Evolutionary conservation across 257 asterid genomes (phyloP), one percentile per base, ranked within the genome.

Genomic region (Solanum piurae): DNA sequence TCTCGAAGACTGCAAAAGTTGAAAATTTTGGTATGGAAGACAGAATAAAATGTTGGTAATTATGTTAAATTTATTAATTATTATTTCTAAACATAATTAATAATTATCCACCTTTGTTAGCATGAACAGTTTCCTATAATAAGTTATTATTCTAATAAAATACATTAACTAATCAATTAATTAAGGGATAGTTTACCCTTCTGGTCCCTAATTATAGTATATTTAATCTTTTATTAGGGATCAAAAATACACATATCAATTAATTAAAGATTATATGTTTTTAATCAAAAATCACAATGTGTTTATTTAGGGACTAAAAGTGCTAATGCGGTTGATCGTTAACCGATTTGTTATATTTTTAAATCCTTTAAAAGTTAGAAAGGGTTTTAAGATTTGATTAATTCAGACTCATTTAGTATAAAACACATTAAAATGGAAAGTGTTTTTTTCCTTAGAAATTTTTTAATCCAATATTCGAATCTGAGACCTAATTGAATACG

Each of bases 1-100:
- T 85, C 87, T 85, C 87, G 87, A 85, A 85, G 33, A 66, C 87
- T 62, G 77, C 82, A 85, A 85, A 85, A 66, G 87, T 85, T 85
- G 60, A 68, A 68, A 68, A 85, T 13, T 55, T 74, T 25, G 44
- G 79, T 62, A 85, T 85, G 80, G 87, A 85, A 85, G 80, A 85
- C 87, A 66, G 44, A 85, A 66, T 18, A 85, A 85, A 49, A 85
- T 66, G 80, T 85, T 85, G 75, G 87, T 85, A 85, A 85, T 85
- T 38, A 85, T 85, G 80, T 66, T 5, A 85, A 46, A 27, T 85
- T 38, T 31, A 71, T 71, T 71, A 69, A 68, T 1, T 20, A 18
- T 73, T 52, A 55, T 18, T 55, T 55, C 2, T 18, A 6, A 55
- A 84, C 76, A 60, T 33, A 68, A 84, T 71, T 71, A 31, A 71